Percentiles rank a stretch among this genome's conserved stretches.
Evolutionary conservation across 805 yeast genomes (phyloP).

Genomic region (Metschnikowia santaceciliae): DNA sequence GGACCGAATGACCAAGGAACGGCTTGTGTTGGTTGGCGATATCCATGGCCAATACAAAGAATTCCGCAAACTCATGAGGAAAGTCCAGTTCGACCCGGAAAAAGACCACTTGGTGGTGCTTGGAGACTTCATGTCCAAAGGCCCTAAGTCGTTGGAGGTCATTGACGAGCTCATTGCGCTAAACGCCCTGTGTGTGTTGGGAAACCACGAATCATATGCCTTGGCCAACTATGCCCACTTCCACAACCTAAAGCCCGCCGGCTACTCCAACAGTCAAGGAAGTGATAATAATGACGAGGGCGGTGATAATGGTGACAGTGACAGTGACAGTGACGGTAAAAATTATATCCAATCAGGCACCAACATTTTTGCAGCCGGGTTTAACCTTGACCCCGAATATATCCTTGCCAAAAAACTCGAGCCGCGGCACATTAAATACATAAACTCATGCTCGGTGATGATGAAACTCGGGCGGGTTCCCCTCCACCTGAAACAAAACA

Average conservation of each 20-base stretch:
- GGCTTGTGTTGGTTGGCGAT: slow-evolving; percentile 78
- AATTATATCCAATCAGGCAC: too few relatives aligned
- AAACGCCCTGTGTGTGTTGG: slow-evolving; percentile 70
- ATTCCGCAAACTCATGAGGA: slow-evolving; percentile 49
- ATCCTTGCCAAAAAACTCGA: slow-evolving; percentile 50
- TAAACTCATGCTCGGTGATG: slow-evolving; percentile 63
- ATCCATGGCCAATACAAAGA: slow-evolving; percentile 74
- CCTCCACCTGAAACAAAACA: slow-evolving; percentile 26
- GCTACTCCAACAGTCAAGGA: not conserved
- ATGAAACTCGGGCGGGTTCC: slow-evolving; percentile 59
- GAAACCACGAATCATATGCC: slow-evolving; percentile 82
- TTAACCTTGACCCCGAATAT: slow-evolving; percentile 36
- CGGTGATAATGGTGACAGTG: too few relatives aligned
- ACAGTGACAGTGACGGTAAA: too few relatives aligned
- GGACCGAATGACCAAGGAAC: slow-evolving; percentile 18
- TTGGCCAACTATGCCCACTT: slow-evolving; percentile 59
- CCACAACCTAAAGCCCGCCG: slow-evolving; percentile 41
- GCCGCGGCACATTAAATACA: slow-evolving; percentile 57
- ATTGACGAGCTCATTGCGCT: slow-evolving; percentile 52
- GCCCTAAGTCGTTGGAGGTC: slow-evolving; percentile 69
- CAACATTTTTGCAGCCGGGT: slow-evolving; percentile 9
- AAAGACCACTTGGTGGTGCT: slow-evolving; percentile 62
- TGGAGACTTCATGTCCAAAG: slow-evolving; percentile 87
- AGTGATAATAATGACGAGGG: too few relatives aligned
- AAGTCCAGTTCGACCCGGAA: slow-evolving; percentile 42